Evolutionary conservation across 257 asterid genomes (phyloP), one percentile per base, ranked within the genome.

Genomic region (Gentiana straminea): DNA sequence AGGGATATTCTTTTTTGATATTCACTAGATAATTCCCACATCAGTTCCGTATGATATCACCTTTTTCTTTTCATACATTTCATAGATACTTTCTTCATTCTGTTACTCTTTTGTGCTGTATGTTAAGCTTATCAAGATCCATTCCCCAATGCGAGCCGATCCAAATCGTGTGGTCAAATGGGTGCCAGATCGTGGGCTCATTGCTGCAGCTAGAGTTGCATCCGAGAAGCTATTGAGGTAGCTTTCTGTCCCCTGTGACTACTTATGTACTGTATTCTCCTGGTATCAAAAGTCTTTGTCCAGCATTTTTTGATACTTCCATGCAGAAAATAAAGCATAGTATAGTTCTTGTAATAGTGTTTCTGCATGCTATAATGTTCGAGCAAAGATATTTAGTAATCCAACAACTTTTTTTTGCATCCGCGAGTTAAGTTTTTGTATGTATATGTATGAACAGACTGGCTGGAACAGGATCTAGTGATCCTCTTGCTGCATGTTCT

Each of bases 71-170:
- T 15, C 34, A 38, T 55, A 8, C 9, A 5, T 66, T 52, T 38
- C 63, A 7, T 33, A 36, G 9, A 10, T 2, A 41, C n/a, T 2
- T 38, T 55, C 51, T 45, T 60, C 24, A 3, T 49, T 7, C 11
- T 41, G 7, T 5, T 41, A 41, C 36, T 52, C 61, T 52, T 61
- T 58, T 9, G 51, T 66, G 67, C 9, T 43, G 60, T 33, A 24
- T 24, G 13, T 52, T 64, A 76, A 89, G 95, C 94, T 86, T 68
- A 77, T 89, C 64, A 89, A 82, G 71, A 89, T 89, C 75, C 95
- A 86, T 76, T 89, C 97, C 60, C 97, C 97, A 51, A 86, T 86
- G 95, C 80, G 97, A 48, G 76, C 90, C 7, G 86, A 89, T 80
- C 93, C 88, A 67, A 79, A 80, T 59, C 86, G 94, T 70, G 78